Evolutionary conservation across 805 yeast species (phyloP), one percentile per base, ranked within the genome.

Genomic region (Saccharomycopsis lassenensis): DNA sequence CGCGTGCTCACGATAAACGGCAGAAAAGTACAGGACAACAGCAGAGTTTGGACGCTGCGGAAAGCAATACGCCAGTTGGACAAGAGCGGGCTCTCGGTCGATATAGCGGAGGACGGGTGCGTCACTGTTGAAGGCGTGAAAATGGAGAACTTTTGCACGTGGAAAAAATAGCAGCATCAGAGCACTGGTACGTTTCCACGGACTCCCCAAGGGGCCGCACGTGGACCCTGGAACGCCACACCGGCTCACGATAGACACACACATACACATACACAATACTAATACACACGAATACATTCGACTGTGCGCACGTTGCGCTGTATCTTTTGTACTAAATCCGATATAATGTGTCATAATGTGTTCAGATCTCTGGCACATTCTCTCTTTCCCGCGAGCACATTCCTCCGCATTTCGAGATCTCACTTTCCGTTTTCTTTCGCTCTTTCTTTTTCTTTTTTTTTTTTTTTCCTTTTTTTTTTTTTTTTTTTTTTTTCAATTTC

Each of bases 1-100:
- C 37, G 40, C 15, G 26, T 36, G 5, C 12, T 25, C n/a, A 22
- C 12, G 10, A 24, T 29, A 11, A 35, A 33, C 24, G 45, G 45
- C 4, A 33, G 29, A 15, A 20, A 24, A 11, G n/a, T 39, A 17
- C 17, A n/a, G 10, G 7, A 19, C 14, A 19, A 18, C 3, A 7
- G 20, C 10, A 23, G 23, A 18, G 22, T 40, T 19, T 31, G 36
- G 40, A 29, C 33, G 17, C 23, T 8, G 25, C 8, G 12, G 12
- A 15, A 7, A 5, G 32, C 18, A 11, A 16, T 29, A 7, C 8
- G 18, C 7, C 11, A 7, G 29, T 10, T 26, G 8, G 16, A 26
- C 17, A 14, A 15, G 29, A 16, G 15, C 22, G 18, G 18, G n/a
- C 22, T 12, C 10, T 12, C 19, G 19, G 7, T 15, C 12, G 8